These are phyloP conservation scores for Rhodamnia argentea DNA, from an alignment of 345 rosid species.

Conservation along the genomic window DNA sequence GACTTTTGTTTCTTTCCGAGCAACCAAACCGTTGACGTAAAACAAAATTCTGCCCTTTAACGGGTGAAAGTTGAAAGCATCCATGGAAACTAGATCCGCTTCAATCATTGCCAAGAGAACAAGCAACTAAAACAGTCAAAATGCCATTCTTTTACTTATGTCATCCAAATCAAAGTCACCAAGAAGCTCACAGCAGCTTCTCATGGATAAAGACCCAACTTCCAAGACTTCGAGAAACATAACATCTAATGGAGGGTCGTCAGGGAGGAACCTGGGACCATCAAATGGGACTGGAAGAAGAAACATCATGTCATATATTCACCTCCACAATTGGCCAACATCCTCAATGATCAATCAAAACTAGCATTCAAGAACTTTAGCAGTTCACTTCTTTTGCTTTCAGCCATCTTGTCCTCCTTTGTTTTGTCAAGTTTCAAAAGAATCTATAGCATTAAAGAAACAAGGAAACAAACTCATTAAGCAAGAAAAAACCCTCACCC, in stretches of 20 bases:
- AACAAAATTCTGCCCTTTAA: not conserved
- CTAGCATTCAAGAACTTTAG: constrained; percentile 95
- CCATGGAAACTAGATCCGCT: not conserved
- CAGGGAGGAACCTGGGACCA: not conserved
- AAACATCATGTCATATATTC: not conserved
- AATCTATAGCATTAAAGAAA: constrained; percentile 34
- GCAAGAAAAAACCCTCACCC: not conserved
- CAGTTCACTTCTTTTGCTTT: constrained; percentile 77
- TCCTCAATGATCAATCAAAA: constrained; percentile 46
- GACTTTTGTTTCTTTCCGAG: not conserved
- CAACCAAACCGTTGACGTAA: not conserved
- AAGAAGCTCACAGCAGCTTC: not conserved
- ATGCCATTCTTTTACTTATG: not conserved
- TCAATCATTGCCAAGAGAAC: not conserved
- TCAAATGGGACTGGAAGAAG: not conserved
- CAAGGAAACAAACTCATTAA: not conserved
- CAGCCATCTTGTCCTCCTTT: constrained; percentile 92
- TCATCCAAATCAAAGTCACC: not conserved
- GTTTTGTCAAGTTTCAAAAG: constrained; percentile 85
- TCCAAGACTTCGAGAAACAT: not conserved
- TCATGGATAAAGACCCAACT: not conserved
- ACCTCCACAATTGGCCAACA: not conserved
- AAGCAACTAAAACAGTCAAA: not conserved
- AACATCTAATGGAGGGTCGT: not conserved
- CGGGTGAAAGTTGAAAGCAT: not conserved